These are phyloP conservation scores for Plantago major DNA, from an alignment of 257 asterid species.

Conservation along the genomic window DNA sequence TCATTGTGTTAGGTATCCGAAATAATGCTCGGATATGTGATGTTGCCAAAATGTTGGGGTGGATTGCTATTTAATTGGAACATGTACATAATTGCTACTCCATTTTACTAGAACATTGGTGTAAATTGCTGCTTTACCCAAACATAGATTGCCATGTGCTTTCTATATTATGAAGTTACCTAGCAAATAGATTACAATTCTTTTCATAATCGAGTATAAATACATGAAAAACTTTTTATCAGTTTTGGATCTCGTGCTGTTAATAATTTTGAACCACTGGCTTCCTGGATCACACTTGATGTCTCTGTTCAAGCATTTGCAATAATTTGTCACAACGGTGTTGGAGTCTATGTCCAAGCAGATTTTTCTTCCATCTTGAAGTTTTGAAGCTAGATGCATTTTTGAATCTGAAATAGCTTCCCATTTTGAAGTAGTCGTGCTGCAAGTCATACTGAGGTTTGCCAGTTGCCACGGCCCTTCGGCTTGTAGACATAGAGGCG, in stretches of 20 bases:
- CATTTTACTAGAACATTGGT: too few species aligned
- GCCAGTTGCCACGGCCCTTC: constrained; percentile 49
- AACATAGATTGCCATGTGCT: too few species aligned
- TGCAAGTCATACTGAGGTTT: constrained; percentile 62
- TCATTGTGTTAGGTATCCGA: too few species aligned
- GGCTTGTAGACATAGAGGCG: constrained; percentile 72
- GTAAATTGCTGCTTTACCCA: too few species aligned
- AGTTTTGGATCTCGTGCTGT: constrained; percentile 56
- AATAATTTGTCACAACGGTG: constrained; percentile 57
- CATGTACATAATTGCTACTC: too few species aligned
- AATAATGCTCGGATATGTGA: too few species aligned
- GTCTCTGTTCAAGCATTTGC: constrained; percentile 62
- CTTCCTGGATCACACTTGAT: constrained; percentile 77
- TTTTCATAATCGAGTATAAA: constrained; percentile 28
- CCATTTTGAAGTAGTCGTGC: constrained; percentile 51
- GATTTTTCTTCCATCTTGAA: constrained; percentile 48
- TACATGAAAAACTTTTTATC: constrained; percentile 17
- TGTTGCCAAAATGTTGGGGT: background rate
- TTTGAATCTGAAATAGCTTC: constrained; percentile 70
- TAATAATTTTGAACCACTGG: constrained; percentile 89
- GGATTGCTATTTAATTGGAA: background rate
- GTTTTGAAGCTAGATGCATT: constrained; percentile 80
- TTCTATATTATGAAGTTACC: constrained; percentile 24
- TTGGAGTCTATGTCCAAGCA: constrained; percentile 72
- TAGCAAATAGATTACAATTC: constrained; percentile 32